Base-by-base conservation (phyloP, 805 yeast genomes). In the Ogataea sp. region DNA sequence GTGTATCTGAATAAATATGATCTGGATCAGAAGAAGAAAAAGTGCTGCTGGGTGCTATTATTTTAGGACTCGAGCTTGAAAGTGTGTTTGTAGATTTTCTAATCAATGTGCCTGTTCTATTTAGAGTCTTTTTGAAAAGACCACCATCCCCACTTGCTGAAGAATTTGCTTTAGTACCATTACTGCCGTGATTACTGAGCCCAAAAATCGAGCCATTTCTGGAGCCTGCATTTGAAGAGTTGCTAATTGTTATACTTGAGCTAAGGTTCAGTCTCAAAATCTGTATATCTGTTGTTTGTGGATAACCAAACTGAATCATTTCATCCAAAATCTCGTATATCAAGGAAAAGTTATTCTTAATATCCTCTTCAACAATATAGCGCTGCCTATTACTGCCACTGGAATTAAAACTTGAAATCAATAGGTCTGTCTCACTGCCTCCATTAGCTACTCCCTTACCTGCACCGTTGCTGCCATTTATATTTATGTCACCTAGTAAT, bases 251-350 rank as follows among this genome's bases (percentile, higher is more conserved):
- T 21, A 45, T 40, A 24, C 45, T 45, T 2, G 49, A 36, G 9
- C 40, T 24, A 20, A 71, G 53, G 32, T 58, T 52, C 39, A 58
- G 64, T 44, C 55, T 63, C 28, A 77, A 46, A 2, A 61, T 51
- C 29, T 61, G 61, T 6, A 61, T 43, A 25, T 86, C 94, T 51
- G 83, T 66, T 44, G 70, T 71, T 42, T 76, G 80, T 2, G 93
- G 88, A 52, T 74, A 83, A 1, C 96, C 96, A 58, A 75, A 83
- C 45, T 83, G 89, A 20, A 86, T 58, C 25, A 78, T 68, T 47
- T 84, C 87, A 50, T 85, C 94, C 20, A 90, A 61, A 10, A 88
- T 58, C 49, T 87, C 96, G 60, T 85, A 83, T 13, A 88, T 71
- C 17, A 73, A 53, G 38, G 76, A 64, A 56, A 89, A 84, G 51